Conservation (phyloP, 2,329 filamentous ascomycete genomes). For the Ceratocystis cubensis region DNA sequence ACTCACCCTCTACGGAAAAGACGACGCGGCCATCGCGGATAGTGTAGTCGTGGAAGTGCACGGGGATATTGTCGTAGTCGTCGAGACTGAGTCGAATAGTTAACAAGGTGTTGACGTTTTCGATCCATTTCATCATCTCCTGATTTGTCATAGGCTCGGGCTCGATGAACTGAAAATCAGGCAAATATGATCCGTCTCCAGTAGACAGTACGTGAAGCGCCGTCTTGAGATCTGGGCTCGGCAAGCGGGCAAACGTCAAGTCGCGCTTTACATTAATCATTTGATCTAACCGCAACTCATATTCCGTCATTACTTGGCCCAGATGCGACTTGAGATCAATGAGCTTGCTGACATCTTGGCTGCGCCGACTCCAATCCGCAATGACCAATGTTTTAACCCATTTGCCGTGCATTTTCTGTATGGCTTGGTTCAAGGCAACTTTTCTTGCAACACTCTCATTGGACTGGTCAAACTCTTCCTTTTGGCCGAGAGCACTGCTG, state of each 20-base stretch:
- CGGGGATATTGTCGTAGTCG: conserved; percentile 63
- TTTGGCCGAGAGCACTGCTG: conserved; percentile 23
- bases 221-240: conserved; percentile 82
- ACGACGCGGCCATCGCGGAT: conserved; percentile 81
- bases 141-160: conserved; percentile 57
- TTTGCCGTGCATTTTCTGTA: conserved; percentile 65
- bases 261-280: conserved; percentile 62
- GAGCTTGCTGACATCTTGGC: conserved; percentile 66
- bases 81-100: conserved; percentile 74
- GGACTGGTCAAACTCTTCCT: conserved; percentile 38
- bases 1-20: conserved; percentile 70
- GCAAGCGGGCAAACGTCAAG: conserved; percentile 60
- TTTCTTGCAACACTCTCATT: conserved; percentile 65
- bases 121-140: conserved; percentile 61
- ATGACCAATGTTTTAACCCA: conserved; percentile 91
- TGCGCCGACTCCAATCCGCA: conserved; percentile 75
- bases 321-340: conserved; percentile 78
- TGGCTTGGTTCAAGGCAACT: conserved; percentile 58
- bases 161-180: conserved; percentile 68
- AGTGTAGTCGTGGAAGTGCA: conserved; percentile 62
- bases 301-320: conserved; percentile 47
- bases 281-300: conserved; percentile 46
- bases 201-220: conserved; percentile 74
- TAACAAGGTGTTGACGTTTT: conserved; percentile 71
- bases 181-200: conserved; percentile 64